phyloP scores from a whole-genome alignment of 2,329 filamentous ascomycete species.

The Beauveria sp. region DNA sequence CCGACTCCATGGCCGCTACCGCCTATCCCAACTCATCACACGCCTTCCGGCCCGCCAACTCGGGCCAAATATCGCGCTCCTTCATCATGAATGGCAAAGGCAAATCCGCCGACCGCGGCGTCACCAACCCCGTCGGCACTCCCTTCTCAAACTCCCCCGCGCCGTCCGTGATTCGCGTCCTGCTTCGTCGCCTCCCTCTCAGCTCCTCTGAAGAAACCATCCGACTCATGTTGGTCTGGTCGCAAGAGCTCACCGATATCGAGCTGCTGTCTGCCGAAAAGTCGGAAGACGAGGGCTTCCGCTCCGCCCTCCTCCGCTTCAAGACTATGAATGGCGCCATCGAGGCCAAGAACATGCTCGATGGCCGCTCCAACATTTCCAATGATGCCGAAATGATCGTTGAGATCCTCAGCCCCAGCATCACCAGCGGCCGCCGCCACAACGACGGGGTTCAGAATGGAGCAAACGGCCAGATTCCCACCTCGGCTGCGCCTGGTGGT shows the following conservation, averaged over 20 bases:
- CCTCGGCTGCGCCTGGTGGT: slow-evolving; percentile 30
- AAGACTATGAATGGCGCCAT: slow-evolving; percentile 43
- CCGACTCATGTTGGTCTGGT: slow-evolving; percentile 51
- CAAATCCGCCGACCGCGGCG: slow-evolving; percentile 34
- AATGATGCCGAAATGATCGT: slow-evolving; percentile 47
- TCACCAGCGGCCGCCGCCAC: slow-evolving; percentile 22
- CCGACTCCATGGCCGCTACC: slow-evolving; percentile 35
- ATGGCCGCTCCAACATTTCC: slow-evolving; percentile 45
- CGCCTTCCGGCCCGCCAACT: slow-evolving; percentile 27
- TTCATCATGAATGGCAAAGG: slow-evolving; percentile 23
- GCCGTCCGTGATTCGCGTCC: slow-evolving; percentile 31
- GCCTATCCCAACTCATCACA: slow-evolving; percentile 32
- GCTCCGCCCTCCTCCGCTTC: slow-evolving; percentile 47
- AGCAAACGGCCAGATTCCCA: slow-evolving; percentile 23
- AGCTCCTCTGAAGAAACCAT: slow-evolving; percentile 47
- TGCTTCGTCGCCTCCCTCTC: slow-evolving; percentile 47
- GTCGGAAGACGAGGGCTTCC: slow-evolving; percentile 41
- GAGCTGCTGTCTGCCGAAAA: slow-evolving; percentile 43
- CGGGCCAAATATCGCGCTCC: slow-evolving; percentile 26
- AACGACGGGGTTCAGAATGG: slow-evolving; percentile 13
- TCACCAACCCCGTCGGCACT: slow-evolving; percentile 31
- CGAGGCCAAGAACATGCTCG: slow-evolving; percentile 49
- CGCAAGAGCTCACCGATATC: slow-evolving; percentile 44
- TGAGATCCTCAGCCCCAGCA: slow-evolving; percentile 44
- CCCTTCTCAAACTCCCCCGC: slow-evolving; percentile 29